Conservation (phyloP, 306 rosid species). For the Boehmeria nivea region DNA sequence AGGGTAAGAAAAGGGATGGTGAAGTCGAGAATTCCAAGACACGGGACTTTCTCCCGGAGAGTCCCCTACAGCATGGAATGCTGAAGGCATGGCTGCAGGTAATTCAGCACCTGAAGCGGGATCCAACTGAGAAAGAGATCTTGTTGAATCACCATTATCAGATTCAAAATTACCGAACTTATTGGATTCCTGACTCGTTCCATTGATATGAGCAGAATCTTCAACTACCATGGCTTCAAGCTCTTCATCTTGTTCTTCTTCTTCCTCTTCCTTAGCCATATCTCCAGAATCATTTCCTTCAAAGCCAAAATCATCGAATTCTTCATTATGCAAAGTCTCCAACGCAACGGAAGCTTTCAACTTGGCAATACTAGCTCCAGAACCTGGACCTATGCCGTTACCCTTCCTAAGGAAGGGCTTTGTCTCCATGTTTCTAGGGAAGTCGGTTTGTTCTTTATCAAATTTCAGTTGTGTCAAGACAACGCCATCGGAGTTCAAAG, state of each 20-base stretch:
- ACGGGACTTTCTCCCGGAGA: constrained; percentile 91
- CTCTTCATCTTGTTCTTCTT: constrained; percentile 27
- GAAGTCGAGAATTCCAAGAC: constrained; percentile 76
- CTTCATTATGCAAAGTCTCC: constrained; percentile 45
- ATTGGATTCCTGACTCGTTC: constrained; percentile 67
- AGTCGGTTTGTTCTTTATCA: constrained; percentile 60
- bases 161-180: constrained; percentile 68
- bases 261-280: constrained; percentile 29
- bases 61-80: constrained; percentile 58
- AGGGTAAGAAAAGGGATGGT: constrained; percentile 68
- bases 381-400: constrained; percentile 48
- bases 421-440: constrained; percentile 37
- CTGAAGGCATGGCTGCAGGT: constrained; percentile 46
- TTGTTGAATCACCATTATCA: constrained; percentile 61
- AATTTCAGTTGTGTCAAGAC: constrained; percentile 62
- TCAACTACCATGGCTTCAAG: constrained; percentile 43
- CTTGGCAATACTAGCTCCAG: constrained; percentile 42
- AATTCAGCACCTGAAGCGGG: constrained; percentile 59
- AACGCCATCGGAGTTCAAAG: constrained; percentile 53
- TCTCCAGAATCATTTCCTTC: constrained; percentile 61
- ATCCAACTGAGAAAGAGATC: constrained; percentile 69
- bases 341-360: constrained; percentile 56
- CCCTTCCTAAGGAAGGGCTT: constrained; percentile 65
- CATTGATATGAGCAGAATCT: constrained; percentile 43
- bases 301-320: constrained; percentile 52